Evolutionary conservation across 306 rosid genomes (phyloP), one percentile per base, ranked within the genome.

Genomic region (Cicer cuneatum): DNA sequence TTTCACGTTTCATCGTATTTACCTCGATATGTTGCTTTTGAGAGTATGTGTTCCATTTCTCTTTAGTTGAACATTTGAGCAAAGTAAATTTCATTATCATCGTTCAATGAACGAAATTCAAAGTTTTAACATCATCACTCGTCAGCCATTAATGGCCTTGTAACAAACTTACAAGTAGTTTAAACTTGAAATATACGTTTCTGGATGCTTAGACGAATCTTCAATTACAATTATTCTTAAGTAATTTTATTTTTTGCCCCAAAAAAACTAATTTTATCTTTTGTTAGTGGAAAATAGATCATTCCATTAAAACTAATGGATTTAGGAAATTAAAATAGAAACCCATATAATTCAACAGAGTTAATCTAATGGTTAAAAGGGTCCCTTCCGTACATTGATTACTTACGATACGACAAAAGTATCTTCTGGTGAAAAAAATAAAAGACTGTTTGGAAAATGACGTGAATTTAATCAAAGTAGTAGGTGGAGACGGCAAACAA

Each of bases 11-110:
- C 61, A 8, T 48, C 19, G 66, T 70, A 21, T 53, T 11, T 62
- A 40, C 39, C 72, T 15, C 41, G 39, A 70, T 70, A 49, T 61
- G 57, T 60, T 54, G 60, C 72, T 66, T 67, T 37, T 38, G 40
- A 5, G 53, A 33, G 76, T 35, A 48, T 62, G 35, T 13, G 33
- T 2, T 57, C 7, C 29, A 64, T 64, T 68, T 33, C 5, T 52
- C 59, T 66, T 66, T 53, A 19, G 45, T 35, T 51, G 70, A 39
- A 12, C 21, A 18, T 29, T 19, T 29, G 33, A 3, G 33, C 33
- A 29, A 3, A 29, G 5, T 29, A 10, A 12, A 18, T 14, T 18
- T 70, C 64, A 53, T 38, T 18, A 1, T 70, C 40, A 10, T 18
- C 10, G 48, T 18, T 19, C 21, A 54, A 19, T 0, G 12, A 54